Conservation (phyloP, 208 protist species). For the Sergeia podlipaevii region DNA sequence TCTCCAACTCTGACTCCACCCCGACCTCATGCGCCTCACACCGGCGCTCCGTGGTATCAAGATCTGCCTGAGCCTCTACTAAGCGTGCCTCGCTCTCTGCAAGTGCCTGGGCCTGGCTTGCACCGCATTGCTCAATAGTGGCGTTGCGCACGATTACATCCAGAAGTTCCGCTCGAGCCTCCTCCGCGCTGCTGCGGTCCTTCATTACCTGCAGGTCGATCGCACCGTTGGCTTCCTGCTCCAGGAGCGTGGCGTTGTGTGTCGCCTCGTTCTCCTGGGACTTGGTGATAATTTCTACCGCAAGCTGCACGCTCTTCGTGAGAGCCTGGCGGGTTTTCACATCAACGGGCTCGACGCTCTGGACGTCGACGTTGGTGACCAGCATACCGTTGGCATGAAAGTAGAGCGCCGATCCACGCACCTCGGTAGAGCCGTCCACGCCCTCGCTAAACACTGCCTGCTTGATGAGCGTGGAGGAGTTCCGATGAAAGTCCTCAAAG, state of each 20-base stretch:
- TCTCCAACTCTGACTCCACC: slow-evolving; percentile 52
- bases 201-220: slow-evolving; percentile 75
- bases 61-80: slow-evolving; percentile 48
- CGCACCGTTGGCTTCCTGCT: slow-evolving; percentile 69
- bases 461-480: slow-evolving; percentile 92
- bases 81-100: slow-evolving; percentile 69
- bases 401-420: slow-evolving; percentile 39
- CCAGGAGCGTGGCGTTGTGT: slow-evolving; percentile 68
- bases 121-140: slow-evolving; percentile 65
- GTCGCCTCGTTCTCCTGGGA: slow-evolving; percentile 84
- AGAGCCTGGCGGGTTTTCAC: slow-evolving; percentile 78
- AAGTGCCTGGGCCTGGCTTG: slow-evolving; percentile 64
- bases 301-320: slow-evolving; percentile 88
- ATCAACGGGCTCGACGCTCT: slow-evolving; percentile 92
- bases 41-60: slow-evolving; percentile 42
- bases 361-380: slow-evolving; percentile 94
- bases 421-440: slow-evolving; percentile 26
- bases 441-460: slow-evolving; percentile 84
- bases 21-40: slow-evolving; percentile 38
- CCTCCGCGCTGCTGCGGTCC: slow-evolving; percentile 58
- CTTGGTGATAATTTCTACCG: slow-evolving; percentile 91
- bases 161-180: slow-evolving; percentile 54
- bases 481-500: slow-evolving; percentile 97
- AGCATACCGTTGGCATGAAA: slow-evolving; percentile 89
- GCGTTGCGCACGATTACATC: slow-evolving; percentile 60